These are phyloP conservation scores for Russula vinacea DNA, from an alignment of 768 basidiomycete species.

Conservation along the genomic window DNA sequence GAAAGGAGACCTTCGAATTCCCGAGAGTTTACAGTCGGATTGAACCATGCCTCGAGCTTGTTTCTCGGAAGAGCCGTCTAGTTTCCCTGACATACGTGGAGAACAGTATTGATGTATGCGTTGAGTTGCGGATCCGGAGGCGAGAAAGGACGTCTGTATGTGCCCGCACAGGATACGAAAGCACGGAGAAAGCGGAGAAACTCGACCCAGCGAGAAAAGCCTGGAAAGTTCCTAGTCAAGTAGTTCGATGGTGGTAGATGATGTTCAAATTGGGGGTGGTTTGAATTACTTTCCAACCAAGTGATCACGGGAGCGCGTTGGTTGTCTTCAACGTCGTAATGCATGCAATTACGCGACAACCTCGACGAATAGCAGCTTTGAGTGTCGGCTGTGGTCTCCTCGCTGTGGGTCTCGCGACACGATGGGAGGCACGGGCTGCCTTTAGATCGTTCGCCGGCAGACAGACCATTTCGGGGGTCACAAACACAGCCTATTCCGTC, in stretches of 20 bases:
- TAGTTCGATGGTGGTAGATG: neutral
- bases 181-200: constrained; percentile 17
- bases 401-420: constrained; percentile 19
- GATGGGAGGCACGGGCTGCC: constrained; percentile 10
- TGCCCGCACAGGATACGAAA: constrained; percentile 27
- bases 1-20: constrained; percentile 19
- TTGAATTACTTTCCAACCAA: neutral
- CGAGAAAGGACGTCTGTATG: neutral
- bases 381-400: constrained; percentile 17
- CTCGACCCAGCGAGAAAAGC: constrained; percentile 22
- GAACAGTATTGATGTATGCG: neutral
- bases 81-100: constrained; percentile 9
- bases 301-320: constrained; percentile 6
- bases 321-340: neutral
- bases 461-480: constrained; percentile 6
- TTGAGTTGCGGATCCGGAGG: neutral
- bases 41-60: constrained; percentile 3
- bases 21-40: neutral
- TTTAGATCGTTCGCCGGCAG: constrained; percentile 10
- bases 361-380: constrained; percentile 11
- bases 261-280: neutral
- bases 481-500: constrained; percentile 7
- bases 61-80: neutral
- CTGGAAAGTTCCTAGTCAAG: neutral
- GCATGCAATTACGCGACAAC: constrained; percentile 16